phyloP scores from a whole-genome alignment of 306 rosid genomes.

The Dalbergia cochinchinensis region DNA sequence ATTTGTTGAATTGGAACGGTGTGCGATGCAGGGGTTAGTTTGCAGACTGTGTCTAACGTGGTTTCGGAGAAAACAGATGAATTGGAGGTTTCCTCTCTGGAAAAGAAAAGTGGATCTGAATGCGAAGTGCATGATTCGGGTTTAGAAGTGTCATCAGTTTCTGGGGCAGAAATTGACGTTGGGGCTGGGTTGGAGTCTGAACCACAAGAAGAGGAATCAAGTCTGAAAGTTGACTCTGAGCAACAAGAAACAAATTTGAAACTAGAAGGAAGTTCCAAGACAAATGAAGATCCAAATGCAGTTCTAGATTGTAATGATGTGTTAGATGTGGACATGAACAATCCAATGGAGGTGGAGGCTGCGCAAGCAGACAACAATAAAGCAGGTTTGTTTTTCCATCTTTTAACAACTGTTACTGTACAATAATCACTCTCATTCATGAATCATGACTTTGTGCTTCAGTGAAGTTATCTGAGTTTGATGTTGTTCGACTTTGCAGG shows the following conservation, averaged over 20 bases:
- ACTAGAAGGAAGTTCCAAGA: constrained; percentile 19
- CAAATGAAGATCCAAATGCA: constrained; percentile 1
- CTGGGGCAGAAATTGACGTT: not conserved
- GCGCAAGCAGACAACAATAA: constrained; percentile 15
- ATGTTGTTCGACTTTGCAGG: constrained; percentile 40
- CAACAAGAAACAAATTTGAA: not conserved
- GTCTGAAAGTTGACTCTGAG: constrained; percentile 9
- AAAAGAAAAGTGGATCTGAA: constrained; percentile 19
- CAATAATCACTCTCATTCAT: not conserved
- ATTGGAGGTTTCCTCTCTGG: constrained; percentile 49
- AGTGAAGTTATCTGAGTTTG: constrained; percentile 24
- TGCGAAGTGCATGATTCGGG: constrained; percentile 3
- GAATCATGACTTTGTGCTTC: not conserved
- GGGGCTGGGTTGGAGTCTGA: constrained; percentile 26
- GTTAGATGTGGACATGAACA: constrained; percentile 3
- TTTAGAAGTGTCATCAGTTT: constrained; percentile 28
- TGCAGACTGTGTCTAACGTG: constrained; percentile 31
- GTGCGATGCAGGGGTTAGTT: constrained; percentile 50
- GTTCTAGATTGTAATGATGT: constrained; percentile 34
- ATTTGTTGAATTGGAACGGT: not conserved
- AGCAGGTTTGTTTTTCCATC: constrained; percentile 44
- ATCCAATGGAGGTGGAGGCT: constrained; percentile 23
- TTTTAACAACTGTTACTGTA: not conserved
- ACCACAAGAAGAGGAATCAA: constrained; percentile 3
- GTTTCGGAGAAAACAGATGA: constrained; percentile 45